phyloP scores from a whole-genome alignment of 2,329 filamentous ascomycete genomes.

The Microsporum audouinii region DNA sequence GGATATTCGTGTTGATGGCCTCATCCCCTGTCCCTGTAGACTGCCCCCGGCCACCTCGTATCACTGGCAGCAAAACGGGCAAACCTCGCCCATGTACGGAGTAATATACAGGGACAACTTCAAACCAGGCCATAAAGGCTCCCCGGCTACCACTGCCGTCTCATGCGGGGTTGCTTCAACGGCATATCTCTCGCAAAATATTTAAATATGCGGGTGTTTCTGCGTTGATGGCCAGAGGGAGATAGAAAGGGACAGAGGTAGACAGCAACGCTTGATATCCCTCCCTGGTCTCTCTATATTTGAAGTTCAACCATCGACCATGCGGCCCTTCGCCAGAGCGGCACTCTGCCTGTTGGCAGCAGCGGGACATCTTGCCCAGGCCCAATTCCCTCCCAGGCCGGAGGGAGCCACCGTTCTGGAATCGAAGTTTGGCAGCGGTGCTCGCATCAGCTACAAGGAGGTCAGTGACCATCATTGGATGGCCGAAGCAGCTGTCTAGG shows the following conservation, averaged over 20 bases:
- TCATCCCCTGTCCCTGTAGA: neutral
- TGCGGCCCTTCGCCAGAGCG: neutral
- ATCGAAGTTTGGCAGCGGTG: conserved; percentile 29
- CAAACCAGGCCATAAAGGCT: neutral
- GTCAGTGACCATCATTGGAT: conserved; percentile 17
- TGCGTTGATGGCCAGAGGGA: neutral
- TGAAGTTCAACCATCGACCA: neutral
- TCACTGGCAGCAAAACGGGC: neutral
- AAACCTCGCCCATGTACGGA: neutral
- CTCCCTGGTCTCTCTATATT: neutral
- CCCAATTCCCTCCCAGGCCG: conserved; percentile 30
- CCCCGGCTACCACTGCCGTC: neutral
- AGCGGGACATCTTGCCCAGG: neutral
- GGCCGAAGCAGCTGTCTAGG: too few relatives aligned
- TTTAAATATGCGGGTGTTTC: neutral
- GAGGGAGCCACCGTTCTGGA: conserved; percentile 31
- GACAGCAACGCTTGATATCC: neutral
- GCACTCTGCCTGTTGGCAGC: conserved; percentile 4
- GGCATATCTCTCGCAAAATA: neutral
- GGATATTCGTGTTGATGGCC: neutral
- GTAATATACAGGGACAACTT: neutral
- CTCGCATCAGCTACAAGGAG: conserved; percentile 37
- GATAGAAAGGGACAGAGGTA: neutral
- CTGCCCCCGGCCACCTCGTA: neutral
- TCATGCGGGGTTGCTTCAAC: neutral